Percentiles rank a stretch among this genome's conserved stretches.
These are phyloP conservation scores for Centaurea solstitialis DNA, from an alignment of 129 eudicot genomes.

Conservation along the genomic window DNA sequence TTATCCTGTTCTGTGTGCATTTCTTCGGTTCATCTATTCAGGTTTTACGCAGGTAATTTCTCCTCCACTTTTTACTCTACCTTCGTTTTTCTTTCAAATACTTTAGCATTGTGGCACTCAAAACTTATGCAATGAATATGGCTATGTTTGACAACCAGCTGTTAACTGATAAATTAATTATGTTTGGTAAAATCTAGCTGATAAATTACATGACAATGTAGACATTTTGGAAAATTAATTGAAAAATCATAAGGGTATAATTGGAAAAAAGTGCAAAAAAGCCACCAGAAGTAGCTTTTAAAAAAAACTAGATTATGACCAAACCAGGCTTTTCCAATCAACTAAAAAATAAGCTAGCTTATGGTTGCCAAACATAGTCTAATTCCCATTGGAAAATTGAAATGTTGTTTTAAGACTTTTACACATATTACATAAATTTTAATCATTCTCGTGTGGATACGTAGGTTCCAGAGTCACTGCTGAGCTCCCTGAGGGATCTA, in stretches of 20 bases:
- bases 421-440: not conserved
- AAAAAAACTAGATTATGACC: not conserved
- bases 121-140: not conserved
- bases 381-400: not conserved
- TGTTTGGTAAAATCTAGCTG: not conserved
- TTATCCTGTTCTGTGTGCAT: slow-evolving; percentile 64
- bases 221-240: not conserved
- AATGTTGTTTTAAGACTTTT: not conserved
- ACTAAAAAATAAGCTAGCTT: not conserved
- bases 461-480: slow-evolving; percentile 71
- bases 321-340: not conserved
- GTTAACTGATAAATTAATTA: not conserved
- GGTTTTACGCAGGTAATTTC: slow-evolving; percentile 74
- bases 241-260: not conserved
- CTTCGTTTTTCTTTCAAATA: not conserved
- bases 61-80: not conserved
- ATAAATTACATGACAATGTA: not conserved
- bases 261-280: not conserved
- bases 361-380: too few relatives aligned
- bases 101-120: not conserved
- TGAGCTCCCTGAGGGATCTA: slow-evolving; percentile 59
- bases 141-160: not conserved
- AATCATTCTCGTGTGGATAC: slow-evolving; percentile 1
- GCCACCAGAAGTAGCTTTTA: not conserved
- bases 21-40: slow-evolving; percentile 77